Evolutionary conservation across 805 yeast species (phyloP).

Genomic region (Priceomyces fermenticarens): DNA sequence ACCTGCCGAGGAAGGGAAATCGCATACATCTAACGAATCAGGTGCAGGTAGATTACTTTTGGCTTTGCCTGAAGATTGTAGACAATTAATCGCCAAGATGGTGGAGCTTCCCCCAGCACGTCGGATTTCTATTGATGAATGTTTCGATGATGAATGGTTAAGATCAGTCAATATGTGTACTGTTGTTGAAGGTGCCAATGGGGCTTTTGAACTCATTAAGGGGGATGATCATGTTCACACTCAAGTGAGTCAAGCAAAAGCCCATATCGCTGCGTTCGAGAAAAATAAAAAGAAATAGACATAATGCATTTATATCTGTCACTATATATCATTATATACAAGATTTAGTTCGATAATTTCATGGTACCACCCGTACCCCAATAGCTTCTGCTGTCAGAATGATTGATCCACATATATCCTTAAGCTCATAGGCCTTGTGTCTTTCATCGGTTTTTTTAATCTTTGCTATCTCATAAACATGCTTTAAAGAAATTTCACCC

Average conservation of each 20-base stretch:
- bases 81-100: constrained; percentile 69
- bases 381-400: constrained; percentile 86
- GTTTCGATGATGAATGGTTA: constrained; percentile 72
- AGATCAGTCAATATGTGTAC: constrained; percentile 67
- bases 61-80: constrained; percentile 68
- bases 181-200: constrained; percentile 41
- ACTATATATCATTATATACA: constrained; percentile 1
- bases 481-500: constrained; percentile 76
- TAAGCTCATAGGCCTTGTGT: constrained; percentile 66
- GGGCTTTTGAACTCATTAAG: constrained; percentile 34
- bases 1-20: constrained; percentile 23
- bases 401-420: constrained; percentile 76
- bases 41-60: constrained; percentile 72
- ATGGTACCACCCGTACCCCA: constrained; percentile 81
- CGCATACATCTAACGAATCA: constrained; percentile 62
- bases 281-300: constrained; percentile 63
- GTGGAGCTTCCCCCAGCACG: constrained; percentile 85
- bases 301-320: constrained; percentile 1
- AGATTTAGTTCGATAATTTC: constrained; percentile 10
- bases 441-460: constrained; percentile 84
- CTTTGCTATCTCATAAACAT: constrained; percentile 91
- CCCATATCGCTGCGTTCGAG: constrained; percentile 92
- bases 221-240: constrained; percentile 77
- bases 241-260: constrained; percentile 87
- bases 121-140: constrained; percentile 75